Base-by-base conservation (phyloP, 2,329 filamentous ascomycete species). In the Penicillium sclerotiorum region DNA sequence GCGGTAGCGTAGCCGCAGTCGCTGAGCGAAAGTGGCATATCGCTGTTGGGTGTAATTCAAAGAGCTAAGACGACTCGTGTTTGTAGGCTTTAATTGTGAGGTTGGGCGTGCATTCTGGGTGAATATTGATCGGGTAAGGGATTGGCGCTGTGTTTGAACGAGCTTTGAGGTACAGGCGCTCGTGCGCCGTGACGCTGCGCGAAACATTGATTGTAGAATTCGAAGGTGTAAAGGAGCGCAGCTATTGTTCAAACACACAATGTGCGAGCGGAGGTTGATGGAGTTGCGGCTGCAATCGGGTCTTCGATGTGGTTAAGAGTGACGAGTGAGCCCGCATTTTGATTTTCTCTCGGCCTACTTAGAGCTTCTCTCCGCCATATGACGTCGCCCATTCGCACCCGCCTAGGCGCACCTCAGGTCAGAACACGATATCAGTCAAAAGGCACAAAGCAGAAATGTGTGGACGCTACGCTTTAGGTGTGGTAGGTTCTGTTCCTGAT, bases 381-480 rank as follows among this genome's bases (percentile, higher is more conserved):
- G 63, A 65, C 63, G 61, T 64, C 58, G 60, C 41, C 46, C 39
- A 36, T 7, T 27, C 39, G 43, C 42, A 28, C 9, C 27, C 27
- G 36, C 40, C 38, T 50, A 11, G 18, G n/a, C n/a, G n/a, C n/a
- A n/a, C n/a, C n/a, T n/a, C n/a, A n/a, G n/a, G n/a, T n/a, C n/a
- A n/a, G n/a, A n/a, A n/a, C n/a, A n/a, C n/a, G n/a, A n/a, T n/a
- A n/a, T n/a, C n/a, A n/a, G n/a, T n/a, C n/a, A n/a, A n/a, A n/a
- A n/a, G n/a, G n/a, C n/a, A n/a, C n/a, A n/a, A n/a, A n/a, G 30
- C 21, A 17, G 68, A 39, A 8, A 89, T 89, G 86, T 89, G 86
- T 66, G 86, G 86, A 15, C 77, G 86, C 51, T 89, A 89, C 65
- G 83, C 79, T 18, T 67, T 88, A 55, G 79, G 80, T 39, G 73